Evolutionary conservation across 805 yeast genomes (phyloP).

Genomic region (Saturnispora mendoncae): DNA sequence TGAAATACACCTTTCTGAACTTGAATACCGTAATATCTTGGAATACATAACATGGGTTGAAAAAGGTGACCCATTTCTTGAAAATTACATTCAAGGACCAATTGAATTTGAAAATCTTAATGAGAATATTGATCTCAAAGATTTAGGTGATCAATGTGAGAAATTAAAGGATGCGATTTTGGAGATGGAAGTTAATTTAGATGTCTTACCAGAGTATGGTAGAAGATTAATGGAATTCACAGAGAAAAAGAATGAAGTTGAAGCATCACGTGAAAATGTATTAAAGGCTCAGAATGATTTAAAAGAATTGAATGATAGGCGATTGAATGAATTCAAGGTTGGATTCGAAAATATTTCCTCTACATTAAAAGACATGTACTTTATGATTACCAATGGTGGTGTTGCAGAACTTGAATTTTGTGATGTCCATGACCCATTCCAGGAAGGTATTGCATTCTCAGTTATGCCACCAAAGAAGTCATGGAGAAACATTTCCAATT

Average conservation of each 20-base stretch:
- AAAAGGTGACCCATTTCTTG: slow-evolving; percentile 23
- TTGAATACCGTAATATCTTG: slow-evolving; percentile 45
- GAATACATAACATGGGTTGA: slow-evolving; percentile 45
- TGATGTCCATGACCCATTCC: slow-evolving; percentile 93
- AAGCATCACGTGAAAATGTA: slow-evolving; percentile 44
- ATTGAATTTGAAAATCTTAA: slow-evolving; percentile 35
- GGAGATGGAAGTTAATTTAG: slow-evolving; percentile 57
- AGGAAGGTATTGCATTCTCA: slow-evolving; percentile 92
- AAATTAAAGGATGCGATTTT: slow-evolving; percentile 48
- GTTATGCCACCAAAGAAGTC: slow-evolving; percentile 99
- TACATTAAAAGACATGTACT: slow-evolving; percentile 92
- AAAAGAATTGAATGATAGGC: slow-evolving; percentile 58
- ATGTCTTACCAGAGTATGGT: slow-evolving; percentile 70
- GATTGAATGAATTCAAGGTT: slow-evolving; percentile 85
- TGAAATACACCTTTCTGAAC: slow-evolving; percentile 20
- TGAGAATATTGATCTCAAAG: slow-evolving; percentile 36
- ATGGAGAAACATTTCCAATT: slow-evolving; percentile 90
- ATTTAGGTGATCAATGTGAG: slow-evolving; percentile 43
- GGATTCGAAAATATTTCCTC: slow-evolving; percentile 83
- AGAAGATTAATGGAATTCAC: slow-evolving; percentile 55
- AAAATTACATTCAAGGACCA: slow-evolving; percentile 19
- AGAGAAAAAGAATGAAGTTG: slow-evolving; percentile 55
- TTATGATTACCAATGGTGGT: slow-evolving; percentile 98
- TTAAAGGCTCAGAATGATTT: slow-evolving; percentile 29
- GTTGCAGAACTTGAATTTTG: slow-evolving; percentile 95